Base-by-base conservation (phyloP, 108 stramenopile genomes). In the Fragilariopsis cylindrus region DNA sequence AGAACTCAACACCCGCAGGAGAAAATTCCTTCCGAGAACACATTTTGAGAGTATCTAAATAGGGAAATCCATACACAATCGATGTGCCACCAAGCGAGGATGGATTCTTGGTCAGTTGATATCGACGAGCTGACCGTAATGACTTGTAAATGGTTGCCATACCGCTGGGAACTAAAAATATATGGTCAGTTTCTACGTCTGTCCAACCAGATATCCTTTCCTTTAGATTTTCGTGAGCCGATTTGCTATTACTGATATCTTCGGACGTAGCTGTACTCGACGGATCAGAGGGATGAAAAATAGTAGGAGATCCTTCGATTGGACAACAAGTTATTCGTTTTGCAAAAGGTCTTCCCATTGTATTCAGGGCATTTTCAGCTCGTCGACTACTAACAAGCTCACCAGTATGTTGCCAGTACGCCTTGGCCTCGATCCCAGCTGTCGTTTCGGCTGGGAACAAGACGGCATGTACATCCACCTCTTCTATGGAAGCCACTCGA, bases 371-470 rank as follows among this genome's bases (percentile, higher is more conserved):
- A 3, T 21, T 56, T 71, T 83, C 79, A 4, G 87, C 90, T 40
- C 85, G 60, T 42, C 90, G 82, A 66, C 77, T 79, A 57, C 79
- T 78, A 12, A 88, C 76, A 7, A 91, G 48, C 64, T 91, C 90
- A 3, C 90, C 90, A 6, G 82, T 87, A 74, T 91, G 90, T 68
- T 91, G 90, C 87, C 87, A 91, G 68, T 87, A 91, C 11, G 82
- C 76, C 80, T 91, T 91, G 77, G 90, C 90, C 64, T 81, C 82
- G 19, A 52, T 80, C 6, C 82, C 86, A 9, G 82, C 76, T 40
- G 57, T 62, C 9, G 87, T 83, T 74, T 82, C 63, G 66, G 87
- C 82, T 3, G 89, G 89, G 60, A 87, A 90, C 9, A 86, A 41
- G 13, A 87, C 89, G 16, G 85, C 87, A 73, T 87, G 75, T 11